Evolutionary conservation across 495 filamentous ascomycete genomes (phyloP), one percentile per base, ranked within the genome.

Genomic region (Lineolata rhizophorae): DNA sequence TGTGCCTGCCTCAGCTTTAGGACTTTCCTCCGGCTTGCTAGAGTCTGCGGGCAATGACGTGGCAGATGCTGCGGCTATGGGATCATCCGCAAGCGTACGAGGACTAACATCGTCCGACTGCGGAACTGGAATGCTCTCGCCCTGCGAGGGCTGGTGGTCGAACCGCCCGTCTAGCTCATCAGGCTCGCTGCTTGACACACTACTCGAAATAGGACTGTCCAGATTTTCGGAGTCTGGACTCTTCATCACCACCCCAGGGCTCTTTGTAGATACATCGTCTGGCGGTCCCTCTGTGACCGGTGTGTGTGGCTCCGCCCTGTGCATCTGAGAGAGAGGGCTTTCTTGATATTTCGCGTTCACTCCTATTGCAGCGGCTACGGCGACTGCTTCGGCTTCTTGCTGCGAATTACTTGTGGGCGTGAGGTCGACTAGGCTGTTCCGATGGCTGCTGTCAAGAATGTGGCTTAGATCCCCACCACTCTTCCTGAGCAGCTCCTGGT

Each of bases 401-500:
- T 52, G 39, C 15, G 45, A 41, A 3, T 38, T 41, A 17, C n/a
- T n/a, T n/a, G n/a, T n/a, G n/a, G n/a, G n/a, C 3, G 27, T 18
- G 21, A 9, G 5, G 6, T 31, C 27, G 11, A 36, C 31, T 18
- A 42, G 30, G 32, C 28, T 43, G 21, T 34, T 38, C n/a, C 31
- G 18, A 20, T 39, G 31, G 15, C 27, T 36, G 15, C 18, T 14
- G 29, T 46, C 44, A 16, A 48, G 40, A 12, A 49, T 31, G 22
- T 49, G 37, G 15, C 31, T 38, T 8, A 19, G 29, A 29, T 37
- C 27, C 5, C 19, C 50, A 32, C 56, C 60, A 39, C 58, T 66
- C 46, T 65, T 51, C 34, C 76, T 67, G 8, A 94, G 51, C 34
- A 94, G 81, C 30, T 75, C 65, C 24, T 70, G 66, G 53, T 97